Percentiles rank a stretch among this genome's conserved stretches.
Evolutionary conservation across 495 filamentous ascomycete species (phyloP).

Genomic region (Choiromyces venosus): DNA sequence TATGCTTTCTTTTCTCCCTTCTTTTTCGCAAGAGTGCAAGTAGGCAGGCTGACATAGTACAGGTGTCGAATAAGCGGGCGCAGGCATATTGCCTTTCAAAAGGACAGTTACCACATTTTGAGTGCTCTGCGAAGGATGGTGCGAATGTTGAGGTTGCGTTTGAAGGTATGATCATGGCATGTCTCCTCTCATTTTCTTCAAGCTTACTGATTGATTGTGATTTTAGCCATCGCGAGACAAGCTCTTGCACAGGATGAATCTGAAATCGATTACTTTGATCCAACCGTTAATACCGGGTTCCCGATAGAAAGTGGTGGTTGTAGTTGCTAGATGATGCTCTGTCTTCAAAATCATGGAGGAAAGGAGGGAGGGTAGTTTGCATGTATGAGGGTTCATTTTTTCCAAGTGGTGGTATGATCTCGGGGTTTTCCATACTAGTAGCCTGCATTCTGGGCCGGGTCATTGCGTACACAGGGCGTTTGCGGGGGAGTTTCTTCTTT

Average conservation of each 20-base stretch:
- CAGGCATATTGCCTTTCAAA: constrained; percentile 96
- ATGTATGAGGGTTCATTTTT: background rate
- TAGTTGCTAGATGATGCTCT: constrained; percentile 44
- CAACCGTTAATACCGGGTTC: constrained; percentile 90
- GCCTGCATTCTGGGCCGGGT: constrained; percentile 2
- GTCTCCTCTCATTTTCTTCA: background rate
- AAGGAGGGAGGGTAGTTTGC: background rate
- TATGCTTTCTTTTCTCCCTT: constrained; percentile 42
- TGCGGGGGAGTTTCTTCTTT: background rate
- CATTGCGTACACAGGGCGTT: constrained; percentile 1
- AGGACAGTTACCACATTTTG: constrained; percentile 94
- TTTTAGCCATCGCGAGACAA: constrained; percentile 80
- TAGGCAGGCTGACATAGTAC: constrained; percentile 23
- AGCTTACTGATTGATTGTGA: background rate
- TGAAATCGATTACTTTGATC: constrained; percentile 83
- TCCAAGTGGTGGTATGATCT: background rate
- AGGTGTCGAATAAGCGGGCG: constrained; percentile 87
- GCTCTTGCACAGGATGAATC: constrained; percentile 91
- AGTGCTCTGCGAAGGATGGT: constrained; percentile 97
- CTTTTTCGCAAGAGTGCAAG: background rate
- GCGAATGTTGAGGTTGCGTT: constrained; percentile 97
- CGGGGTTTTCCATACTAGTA: background rate
- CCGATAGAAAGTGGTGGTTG: constrained; percentile 85
- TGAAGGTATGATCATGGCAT: constrained; percentile 59
- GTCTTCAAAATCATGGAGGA: background rate